These are phyloP conservation scores for Gracilariopsis chorda DNA, from an alignment of 23 red algal species.

Conservation along the genomic window DNA sequence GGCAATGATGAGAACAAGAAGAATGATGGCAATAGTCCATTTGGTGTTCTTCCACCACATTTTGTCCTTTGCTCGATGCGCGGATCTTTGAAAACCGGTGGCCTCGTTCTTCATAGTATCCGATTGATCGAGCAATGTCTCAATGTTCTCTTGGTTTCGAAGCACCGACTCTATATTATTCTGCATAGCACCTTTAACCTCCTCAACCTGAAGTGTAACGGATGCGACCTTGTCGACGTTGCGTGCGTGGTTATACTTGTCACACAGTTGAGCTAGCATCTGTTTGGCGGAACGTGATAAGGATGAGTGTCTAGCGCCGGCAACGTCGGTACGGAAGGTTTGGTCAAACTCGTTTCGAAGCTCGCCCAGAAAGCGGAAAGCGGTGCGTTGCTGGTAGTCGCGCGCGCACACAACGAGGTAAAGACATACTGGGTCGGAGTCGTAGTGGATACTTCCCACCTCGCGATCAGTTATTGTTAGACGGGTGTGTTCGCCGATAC, in stretches of 20 bases:
- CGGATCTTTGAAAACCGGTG: constrained; percentile 70
- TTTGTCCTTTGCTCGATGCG: constrained; percentile 77
- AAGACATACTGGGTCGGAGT: constrained; percentile 72
- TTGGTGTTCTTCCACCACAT: constrained; percentile 89
- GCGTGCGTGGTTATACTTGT: constrained; percentile 53
- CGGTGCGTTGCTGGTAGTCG: constrained; percentile 82
- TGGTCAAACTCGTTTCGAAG: constrained; percentile 72
- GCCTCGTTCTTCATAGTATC: constrained; percentile 89
- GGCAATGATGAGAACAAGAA: constrained; percentile 68
- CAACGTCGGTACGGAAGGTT: constrained; percentile 50
- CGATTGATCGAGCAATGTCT: constrained; percentile 77
- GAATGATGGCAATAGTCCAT: constrained; percentile 54
- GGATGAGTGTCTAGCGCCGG: constrained; percentile 30
- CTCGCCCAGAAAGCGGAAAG: constrained; percentile 83
- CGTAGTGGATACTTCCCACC: constrained; percentile 87
- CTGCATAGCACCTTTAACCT: constrained; percentile 89
- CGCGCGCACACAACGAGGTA: constrained; percentile 66
- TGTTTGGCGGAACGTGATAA: constrained; percentile 51
- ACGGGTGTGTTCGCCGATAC: constrained; percentile 73
- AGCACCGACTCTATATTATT: constrained; percentile 85
- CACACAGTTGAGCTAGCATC: constrained; percentile 50
- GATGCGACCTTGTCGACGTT: constrained; percentile 80
- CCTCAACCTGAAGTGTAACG: constrained; percentile 79
- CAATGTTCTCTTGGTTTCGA: constrained; percentile 79
- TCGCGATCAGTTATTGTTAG: constrained; percentile 85